Evolutionary conservation across 805 yeast species (phyloP).

Genomic region (Nadsonia fulvescens): DNA sequence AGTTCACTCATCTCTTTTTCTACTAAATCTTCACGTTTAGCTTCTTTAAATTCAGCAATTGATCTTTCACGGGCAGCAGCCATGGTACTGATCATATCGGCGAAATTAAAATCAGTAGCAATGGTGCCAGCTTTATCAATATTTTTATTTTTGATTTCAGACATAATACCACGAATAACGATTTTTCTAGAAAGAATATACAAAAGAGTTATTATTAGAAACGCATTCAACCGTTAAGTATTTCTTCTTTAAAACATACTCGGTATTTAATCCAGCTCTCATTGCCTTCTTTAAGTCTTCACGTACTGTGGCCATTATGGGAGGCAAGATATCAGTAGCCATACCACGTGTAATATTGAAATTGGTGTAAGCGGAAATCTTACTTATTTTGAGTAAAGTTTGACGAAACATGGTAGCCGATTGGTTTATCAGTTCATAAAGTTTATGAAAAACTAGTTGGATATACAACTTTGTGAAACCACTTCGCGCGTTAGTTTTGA

Average conservation of each 20-base stretch:
- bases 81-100: constrained; percentile 26
- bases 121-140: constrained; percentile 17
- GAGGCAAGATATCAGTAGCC: constrained; percentile 18
- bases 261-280: constrained; percentile 30
- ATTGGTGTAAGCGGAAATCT: too few species aligned
- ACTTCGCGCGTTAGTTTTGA: too few species aligned
- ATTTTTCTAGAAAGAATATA: constrained; percentile 16
- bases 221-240: too few species aligned
- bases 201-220: too few species aligned
- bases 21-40: constrained; percentile 33
- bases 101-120: constrained; percentile 14
- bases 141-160: constrained; percentile 19
- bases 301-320: constrained; percentile 21
- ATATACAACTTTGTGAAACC: too few species aligned
- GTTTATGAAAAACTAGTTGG: too few species aligned
- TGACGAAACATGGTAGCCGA: too few species aligned
- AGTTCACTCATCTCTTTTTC: constrained; percentile 33
- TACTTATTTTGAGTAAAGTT: too few species aligned
- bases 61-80: constrained; percentile 28
- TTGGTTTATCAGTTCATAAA: too few species aligned
- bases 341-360: too few species aligned
- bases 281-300: constrained; percentile 29
- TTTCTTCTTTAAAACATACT: too few species aligned
- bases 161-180: constrained; percentile 17
- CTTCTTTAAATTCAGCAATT: constrained; percentile 26